Percentiles rank a stretch among this genome's conserved stretches.
Evolutionary conservation across 345 rosid species (phyloP).

Genomic region (Lepidium sativum): DNA sequence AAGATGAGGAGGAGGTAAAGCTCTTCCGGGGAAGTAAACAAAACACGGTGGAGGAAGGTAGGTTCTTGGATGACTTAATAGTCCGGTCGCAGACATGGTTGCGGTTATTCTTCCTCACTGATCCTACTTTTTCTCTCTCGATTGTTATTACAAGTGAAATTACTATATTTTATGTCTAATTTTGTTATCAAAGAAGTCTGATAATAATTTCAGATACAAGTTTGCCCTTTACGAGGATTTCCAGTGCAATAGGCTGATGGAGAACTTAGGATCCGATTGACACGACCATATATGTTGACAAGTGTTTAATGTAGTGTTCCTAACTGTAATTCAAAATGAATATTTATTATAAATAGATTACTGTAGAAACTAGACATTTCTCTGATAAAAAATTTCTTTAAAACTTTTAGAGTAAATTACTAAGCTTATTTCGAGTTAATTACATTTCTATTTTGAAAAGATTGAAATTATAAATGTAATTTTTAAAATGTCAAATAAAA

Average conservation of each 20-base stretch:
- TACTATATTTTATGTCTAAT: background rate
- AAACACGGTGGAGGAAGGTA: constrained; percentile 9
- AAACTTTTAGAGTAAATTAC: too few relatives aligned
- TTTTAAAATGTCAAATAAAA: too few relatives aligned
- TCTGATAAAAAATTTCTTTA: too few relatives aligned
- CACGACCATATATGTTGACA: background rate
- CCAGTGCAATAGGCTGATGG: background rate
- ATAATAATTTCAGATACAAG: background rate
- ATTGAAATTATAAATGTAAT: too few relatives aligned
- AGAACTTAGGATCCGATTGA: too few relatives aligned
- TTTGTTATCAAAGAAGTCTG: background rate
- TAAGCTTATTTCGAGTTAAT: too few relatives aligned
- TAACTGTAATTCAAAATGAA: too few relatives aligned
- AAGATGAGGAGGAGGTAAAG: background rate
- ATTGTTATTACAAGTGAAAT: background rate
- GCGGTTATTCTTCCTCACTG: constrained; percentile 1
- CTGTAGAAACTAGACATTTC: too few relatives aligned
- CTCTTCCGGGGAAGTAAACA: too few relatives aligned
- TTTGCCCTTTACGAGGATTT: background rate
- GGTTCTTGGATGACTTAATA: constrained; percentile 18
- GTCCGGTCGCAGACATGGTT: constrained; percentile 10
- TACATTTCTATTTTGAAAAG: too few relatives aligned
- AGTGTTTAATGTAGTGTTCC: too few relatives aligned
- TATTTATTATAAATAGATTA: too few relatives aligned
- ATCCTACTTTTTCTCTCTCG: background rate